A percentile compares a stretch with the other conserved stretches of the same genome.
These are phyloP conservation scores for Cubamyces lactineus DNA, from an alignment of 768 basidiomycete species.

Conservation along the genomic window DNA sequence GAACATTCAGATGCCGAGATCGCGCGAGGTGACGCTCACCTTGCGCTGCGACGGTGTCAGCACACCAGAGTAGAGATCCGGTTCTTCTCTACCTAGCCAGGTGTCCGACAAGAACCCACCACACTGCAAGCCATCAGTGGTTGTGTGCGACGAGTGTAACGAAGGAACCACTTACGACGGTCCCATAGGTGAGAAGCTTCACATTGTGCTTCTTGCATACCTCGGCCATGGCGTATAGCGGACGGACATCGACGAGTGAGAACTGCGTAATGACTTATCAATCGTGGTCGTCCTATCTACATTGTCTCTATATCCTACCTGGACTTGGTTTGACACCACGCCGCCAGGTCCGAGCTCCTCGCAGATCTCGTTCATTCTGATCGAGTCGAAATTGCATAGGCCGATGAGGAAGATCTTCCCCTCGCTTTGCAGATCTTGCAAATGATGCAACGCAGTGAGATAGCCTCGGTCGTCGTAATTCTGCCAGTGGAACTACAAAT, in stretches of 20 bases:
- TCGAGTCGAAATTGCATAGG: conserved; percentile 81
- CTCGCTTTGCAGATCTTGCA: conserved; percentile 61
- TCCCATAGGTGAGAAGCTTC: conserved; percentile 82
- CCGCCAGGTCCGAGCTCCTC: conserved; percentile 68
- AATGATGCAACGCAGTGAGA: conserved; percentile 49
- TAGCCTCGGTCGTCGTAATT: conserved; percentile 59
- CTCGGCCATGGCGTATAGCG: conserved; percentile 74
- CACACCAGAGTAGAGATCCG: conserved; percentile 66
- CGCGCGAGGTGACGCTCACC: conserved; percentile 42
- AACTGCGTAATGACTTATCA: conserved; percentile 50
- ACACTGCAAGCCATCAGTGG: conserved; percentile 49
- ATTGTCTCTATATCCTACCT: conserved; percentile 47
- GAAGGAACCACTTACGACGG: conserved; percentile 55
- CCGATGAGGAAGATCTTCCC: conserved; percentile 69
- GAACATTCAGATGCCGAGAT: too few relatives aligned
- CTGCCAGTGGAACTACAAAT: conserved; percentile 76
- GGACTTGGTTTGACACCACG: conserved; percentile 83
- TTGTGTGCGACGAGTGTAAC: too few relatives aligned
- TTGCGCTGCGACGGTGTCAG: conserved; percentile 86
- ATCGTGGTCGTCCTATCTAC: not conserved
- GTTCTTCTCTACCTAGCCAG: conserved; percentile 70
- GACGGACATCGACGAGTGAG: conserved; percentile 79
- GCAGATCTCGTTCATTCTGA: conserved; percentile 79
- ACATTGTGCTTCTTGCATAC: conserved; percentile 74
- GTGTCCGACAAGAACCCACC: conserved; percentile 81